Evolutionary conservation across 441 rosid genomes (phyloP).

Genomic region (Flueggea neowawraea): DNA sequence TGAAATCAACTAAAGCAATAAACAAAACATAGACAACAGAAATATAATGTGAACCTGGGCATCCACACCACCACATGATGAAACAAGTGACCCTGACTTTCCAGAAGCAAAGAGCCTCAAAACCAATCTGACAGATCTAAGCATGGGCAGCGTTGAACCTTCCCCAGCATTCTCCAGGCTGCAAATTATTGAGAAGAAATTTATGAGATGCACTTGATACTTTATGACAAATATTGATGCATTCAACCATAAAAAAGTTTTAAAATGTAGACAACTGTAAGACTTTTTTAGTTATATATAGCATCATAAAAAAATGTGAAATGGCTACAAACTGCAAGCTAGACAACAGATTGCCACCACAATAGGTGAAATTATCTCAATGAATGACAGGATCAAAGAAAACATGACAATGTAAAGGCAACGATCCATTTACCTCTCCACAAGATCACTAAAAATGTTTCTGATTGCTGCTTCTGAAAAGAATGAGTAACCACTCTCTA

Average conservation of each 20-base stretch:
- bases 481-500: slow-evolving; percentile 37
- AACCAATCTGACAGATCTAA: slow-evolving; percentile 75
- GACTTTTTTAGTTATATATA: no score
- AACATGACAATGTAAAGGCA: background rate
- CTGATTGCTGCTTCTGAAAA: slow-evolving; percentile 66
- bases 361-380: background rate
- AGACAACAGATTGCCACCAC: background rate
- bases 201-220: background rate
- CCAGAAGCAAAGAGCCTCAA: slow-evolving; percentile 61
- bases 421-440: slow-evolving; percentile 64
- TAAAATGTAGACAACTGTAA: background rate
- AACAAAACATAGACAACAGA: background rate
- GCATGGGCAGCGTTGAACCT: slow-evolving; percentile 82
- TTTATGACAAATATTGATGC: background rate
- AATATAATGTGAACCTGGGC: slow-evolving; percentile 49
- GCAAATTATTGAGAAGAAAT: slow-evolving; percentile 31
- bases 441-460: slow-evolving; percentile 59
- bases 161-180: slow-evolving; percentile 99
- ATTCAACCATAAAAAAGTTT: background rate
- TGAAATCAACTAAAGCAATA: background rate
- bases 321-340: background rate
- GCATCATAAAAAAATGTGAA: no score
- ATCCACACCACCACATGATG: slow-evolving; percentile 54
- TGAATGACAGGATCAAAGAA: background rate
- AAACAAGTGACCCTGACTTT: slow-evolving; percentile 41